Evolutionary conservation across 805 yeast genomes (phyloP).

Genomic region (Lachancea meyersii): DNA sequence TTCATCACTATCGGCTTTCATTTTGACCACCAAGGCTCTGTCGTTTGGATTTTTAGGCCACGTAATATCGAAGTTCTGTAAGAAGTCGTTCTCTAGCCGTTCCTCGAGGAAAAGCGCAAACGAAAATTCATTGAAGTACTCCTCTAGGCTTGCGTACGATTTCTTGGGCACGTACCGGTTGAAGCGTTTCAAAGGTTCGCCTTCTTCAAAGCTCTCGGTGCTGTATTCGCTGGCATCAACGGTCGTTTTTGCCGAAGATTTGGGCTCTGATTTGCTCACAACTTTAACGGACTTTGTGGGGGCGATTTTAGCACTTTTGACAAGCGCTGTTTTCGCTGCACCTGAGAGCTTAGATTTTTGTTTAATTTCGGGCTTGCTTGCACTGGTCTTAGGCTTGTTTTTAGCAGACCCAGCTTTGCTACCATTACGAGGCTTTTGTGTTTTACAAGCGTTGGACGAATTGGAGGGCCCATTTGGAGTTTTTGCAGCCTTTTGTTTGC

Average conservation of each 20-base stretch:
- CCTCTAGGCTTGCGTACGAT: constrained; percentile 43
- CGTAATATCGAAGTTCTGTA: constrained; percentile 44
- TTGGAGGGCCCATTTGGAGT: background rate
- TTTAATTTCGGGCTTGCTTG: background rate
- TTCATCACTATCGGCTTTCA: constrained; percentile 30
- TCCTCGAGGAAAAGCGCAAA: constrained; percentile 61
- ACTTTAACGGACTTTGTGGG: no score
- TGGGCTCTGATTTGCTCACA: no score
- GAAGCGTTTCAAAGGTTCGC: constrained; percentile 29
- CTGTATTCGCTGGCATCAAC: background rate
- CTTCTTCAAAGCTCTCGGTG: constrained; percentile 23
- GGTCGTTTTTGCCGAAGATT: background rate
- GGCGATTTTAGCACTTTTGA: no score
- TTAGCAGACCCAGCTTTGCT: background rate
- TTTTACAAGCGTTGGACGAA: background rate
- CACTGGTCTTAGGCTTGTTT: background rate
- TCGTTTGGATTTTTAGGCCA: constrained; percentile 48
- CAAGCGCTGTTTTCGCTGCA: no score
- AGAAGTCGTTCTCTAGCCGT: constrained; percentile 41
- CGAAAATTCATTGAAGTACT: constrained; percentile 54
- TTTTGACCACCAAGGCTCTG: constrained; percentile 22
- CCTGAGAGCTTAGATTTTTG: background rate
- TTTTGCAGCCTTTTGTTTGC: background rate
- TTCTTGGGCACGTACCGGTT: constrained; percentile 39
- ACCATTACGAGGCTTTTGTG: background rate